Evolutionary conservation across 2,329 filamentous ascomycete genomes (phyloP), one percentile per base, ranked within the genome.

Genomic region (Pseudophaeomoniella oleicola): DNA sequence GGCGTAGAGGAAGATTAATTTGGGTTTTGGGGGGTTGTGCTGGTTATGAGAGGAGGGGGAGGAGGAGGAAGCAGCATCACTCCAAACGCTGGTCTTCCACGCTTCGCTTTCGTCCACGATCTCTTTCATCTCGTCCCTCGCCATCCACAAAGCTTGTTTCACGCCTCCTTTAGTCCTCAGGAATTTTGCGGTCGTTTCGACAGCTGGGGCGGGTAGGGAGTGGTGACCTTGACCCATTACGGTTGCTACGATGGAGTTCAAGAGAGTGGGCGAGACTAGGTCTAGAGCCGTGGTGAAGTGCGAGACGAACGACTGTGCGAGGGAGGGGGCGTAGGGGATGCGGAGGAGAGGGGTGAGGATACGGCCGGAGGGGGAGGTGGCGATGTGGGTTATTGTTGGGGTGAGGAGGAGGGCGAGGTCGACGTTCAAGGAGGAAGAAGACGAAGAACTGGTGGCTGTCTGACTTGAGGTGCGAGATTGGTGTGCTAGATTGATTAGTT

Each of bases 341-440:
- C 80, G 79, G 14, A 64, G 72, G 0, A 69, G 64, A 1, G 76
- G 81, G 37, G 61, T 58, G 4, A 73, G 73, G 41, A 86, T 75
- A 38, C 57, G 57, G 1, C 81, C 81, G 17, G 64, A 73, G 0
- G 69, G 64, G 1, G 76, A 81, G 38, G 60, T 56, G 6, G 74
- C 72, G 42, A 87, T 76, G 55, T 84, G 71, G n/a, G 76, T 68
- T 27, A 87, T 67, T 1, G 81, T 84, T 1, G 81, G 80, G 51
- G 85, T 85, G 13, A 87, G 64, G 38, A 86, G 62, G 30, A 85
- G 63, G 1, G 69, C 79, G 0, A 61, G 59, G 18, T 58, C 46
- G 16, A 66, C 56, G 40, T 60, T 55, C 32, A 63, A 58, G 9
- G 47, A 41, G 22, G 22, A 27, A 27, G 22, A 27, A 27, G 22